Evolutionary conservation across 2,329 filamentous ascomycete genomes (phyloP), one percentile per base, ranked within the genome.

Genomic region (Sporothrix pseudoabietina): DNA sequence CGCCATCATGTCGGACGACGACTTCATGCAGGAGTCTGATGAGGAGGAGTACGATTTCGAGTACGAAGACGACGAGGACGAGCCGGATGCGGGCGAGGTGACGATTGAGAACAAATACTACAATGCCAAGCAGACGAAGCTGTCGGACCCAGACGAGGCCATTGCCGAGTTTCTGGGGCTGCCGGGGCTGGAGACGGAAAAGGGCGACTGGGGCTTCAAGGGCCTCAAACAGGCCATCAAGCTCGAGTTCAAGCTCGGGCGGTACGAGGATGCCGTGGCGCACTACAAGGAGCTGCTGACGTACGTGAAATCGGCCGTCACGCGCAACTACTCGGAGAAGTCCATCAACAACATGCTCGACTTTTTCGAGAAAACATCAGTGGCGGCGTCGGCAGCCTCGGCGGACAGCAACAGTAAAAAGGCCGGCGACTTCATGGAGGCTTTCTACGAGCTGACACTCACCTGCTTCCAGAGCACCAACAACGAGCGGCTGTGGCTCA

Each of bases 41-140:
- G 91, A 94, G 81, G 92, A 95, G 84, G 91, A 94, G 89, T 98
- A 98, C 80, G 96, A 98, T 83, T 98, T 98, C 81, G 95, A 98
- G 80, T 98, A 98, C 82, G 95, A 98, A 81, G 96, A 94, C 78
- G 83, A 91, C 74, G 94, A 94, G 77, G 94, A 97, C 73, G 94
- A 96, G 68, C 93, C 97, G 59, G 91, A 97, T 73, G 90, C 88
- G 44, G 94, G 91, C 73, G 94, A 98, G 81, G 92, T 98, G 78
- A 94, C 95, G 77, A 97, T 98, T 81, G 96, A 99, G 82, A 99
- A 99, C 86, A 98, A 97, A 84, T 99, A 99, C 86, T 99, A 98
- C 87, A 98, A 98, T 83, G 96, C 96, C 59, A 99, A 99, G 84
- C 95, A 98, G 84, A 90, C 97, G 80, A 99, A 98, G 85, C 86